Percentiles rank a stretch among this genome's conserved stretches.
Evolutionary conservation across 129 eudicot genomes (phyloP).

Genomic region (Chrysanthemum makinoi): DNA sequence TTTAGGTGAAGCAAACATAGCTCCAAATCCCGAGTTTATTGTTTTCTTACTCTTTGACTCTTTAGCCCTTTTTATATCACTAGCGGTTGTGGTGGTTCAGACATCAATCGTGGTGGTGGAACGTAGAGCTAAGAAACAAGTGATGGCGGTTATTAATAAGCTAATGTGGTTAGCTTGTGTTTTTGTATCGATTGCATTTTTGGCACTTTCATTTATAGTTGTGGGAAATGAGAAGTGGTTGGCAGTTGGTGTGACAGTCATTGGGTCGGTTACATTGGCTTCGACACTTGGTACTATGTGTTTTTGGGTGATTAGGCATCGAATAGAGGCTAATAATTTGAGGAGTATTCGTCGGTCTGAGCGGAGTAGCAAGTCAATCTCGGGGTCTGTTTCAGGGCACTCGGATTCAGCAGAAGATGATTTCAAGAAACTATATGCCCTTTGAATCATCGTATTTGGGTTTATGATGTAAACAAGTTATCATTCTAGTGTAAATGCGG

Average conservation of each 20-base stretch:
- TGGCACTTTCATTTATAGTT: constrained; percentile 57
- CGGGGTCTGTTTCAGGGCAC: constrained; percentile 43
- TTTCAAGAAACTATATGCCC: constrained; percentile 56
- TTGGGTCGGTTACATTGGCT: constrained; percentile 64
- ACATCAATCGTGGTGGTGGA: constrained; percentile 70
- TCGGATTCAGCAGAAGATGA: constrained; percentile 55
- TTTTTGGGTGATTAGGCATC: constrained; percentile 71
- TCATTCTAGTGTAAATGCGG: constrained; percentile 4
- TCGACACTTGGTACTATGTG: constrained; percentile 67
- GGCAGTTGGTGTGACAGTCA: constrained; percentile 63
- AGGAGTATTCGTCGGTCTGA: constrained; percentile 46
- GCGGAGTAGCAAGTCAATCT: constrained; percentile 55
- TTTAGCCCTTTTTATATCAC: constrained; percentile 59
- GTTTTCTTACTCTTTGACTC: constrained; percentile 60
- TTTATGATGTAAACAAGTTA: neutral
- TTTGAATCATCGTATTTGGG: constrained; percentile 22
- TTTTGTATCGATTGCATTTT: constrained; percentile 61
- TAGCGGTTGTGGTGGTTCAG: constrained; percentile 77
- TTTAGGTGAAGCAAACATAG: constrained; percentile 64
- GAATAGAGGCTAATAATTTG: constrained; percentile 61
- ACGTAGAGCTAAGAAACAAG: constrained; percentile 52
- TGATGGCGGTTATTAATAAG: constrained; percentile 68
- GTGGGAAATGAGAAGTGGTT: constrained; percentile 64
- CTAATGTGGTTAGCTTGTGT: constrained; percentile 77
- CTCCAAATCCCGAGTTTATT: constrained; percentile 45